These are phyloP conservation scores for Amauroascus niger DNA, from an alignment of 2,329 filamentous ascomycete genomes.

Conservation along the genomic window DNA sequence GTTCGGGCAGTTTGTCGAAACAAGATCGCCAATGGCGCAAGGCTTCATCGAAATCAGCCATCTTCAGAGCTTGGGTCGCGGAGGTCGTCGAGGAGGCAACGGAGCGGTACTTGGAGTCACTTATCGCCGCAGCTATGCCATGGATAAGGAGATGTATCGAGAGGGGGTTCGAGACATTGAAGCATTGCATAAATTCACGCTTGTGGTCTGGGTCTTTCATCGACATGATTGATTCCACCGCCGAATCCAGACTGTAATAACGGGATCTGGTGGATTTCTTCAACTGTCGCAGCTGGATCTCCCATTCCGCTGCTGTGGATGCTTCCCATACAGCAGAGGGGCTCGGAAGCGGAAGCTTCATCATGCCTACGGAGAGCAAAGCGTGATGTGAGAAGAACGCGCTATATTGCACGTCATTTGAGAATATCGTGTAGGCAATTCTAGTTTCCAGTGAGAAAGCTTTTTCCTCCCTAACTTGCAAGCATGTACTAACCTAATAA, in stretches of 20 bases:
- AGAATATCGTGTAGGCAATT: slow-evolving; percentile 20
- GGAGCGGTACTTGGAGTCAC: slow-evolving; percentile 19
- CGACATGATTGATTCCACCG: slow-evolving; percentile 19
- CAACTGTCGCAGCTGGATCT: slow-evolving; percentile 15
- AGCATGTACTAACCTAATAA: slow-evolving; percentile 16
- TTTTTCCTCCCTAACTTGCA: neutral
- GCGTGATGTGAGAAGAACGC: slow-evolving; percentile 21
- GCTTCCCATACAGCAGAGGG: slow-evolving; percentile 19
- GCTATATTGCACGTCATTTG: slow-evolving; percentile 20
- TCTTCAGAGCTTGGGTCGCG: slow-evolving; percentile 12
- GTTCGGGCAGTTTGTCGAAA: slow-evolving; percentile 15
- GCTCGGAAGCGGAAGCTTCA: slow-evolving; percentile 20
- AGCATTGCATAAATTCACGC: slow-evolving; percentile 15
- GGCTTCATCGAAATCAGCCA: slow-evolving; percentile 19
- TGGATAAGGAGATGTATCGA: slow-evolving; percentile 20
- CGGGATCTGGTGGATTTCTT: slow-evolving; percentile 16
- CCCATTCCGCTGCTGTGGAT: slow-evolving; percentile 17
- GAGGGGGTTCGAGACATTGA: slow-evolving; percentile 16
- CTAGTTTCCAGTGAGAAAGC: slow-evolving; percentile 7
- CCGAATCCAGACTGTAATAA: slow-evolving; percentile 17
- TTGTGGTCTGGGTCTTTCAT: slow-evolving; percentile 16
- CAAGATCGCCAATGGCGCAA: slow-evolving; percentile 16
- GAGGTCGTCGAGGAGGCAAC: slow-evolving; percentile 14
- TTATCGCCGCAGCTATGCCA: slow-evolving; percentile 19
- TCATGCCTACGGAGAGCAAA: slow-evolving; percentile 18